Evolutionary conservation across 768 basidiomycete genomes (phyloP).

Genomic region (Amyloporia xantha): DNA sequence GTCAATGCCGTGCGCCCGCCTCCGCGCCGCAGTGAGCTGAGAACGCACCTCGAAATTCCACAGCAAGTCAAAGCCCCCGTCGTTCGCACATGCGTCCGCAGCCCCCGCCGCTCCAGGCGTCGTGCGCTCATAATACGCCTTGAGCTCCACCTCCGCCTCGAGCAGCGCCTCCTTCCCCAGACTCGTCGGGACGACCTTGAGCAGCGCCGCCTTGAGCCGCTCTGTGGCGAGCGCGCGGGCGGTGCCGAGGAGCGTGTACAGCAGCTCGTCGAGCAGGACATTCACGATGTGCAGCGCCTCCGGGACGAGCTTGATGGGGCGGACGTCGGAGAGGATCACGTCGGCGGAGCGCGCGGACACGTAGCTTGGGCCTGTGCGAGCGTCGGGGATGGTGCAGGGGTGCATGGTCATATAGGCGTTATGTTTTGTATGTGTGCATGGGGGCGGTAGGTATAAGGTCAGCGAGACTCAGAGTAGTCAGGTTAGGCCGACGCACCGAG

Average conservation of each 20-base stretch:
- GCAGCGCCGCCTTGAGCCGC: constrained; percentile 62
- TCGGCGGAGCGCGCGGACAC: constrained; percentile 82
- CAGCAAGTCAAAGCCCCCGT: constrained; percentile 55
- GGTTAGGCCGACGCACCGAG: too few species aligned
- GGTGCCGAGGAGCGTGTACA: constrained; percentile 61
- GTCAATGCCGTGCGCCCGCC: constrained; percentile 7
- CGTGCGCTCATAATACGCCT: constrained; percentile 77
- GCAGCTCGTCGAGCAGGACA: constrained; percentile 76
- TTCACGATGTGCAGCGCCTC: constrained; percentile 79
- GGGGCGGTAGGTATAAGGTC: too few species aligned
- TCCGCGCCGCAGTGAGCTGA: neutral
- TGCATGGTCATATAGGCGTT: neutral
- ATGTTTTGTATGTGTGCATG: too few species aligned
- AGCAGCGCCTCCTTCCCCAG: constrained; percentile 88
- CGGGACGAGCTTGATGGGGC: constrained; percentile 78
- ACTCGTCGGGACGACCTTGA: constrained; percentile 67
- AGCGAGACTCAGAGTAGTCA: too few species aligned
- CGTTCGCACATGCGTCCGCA: constrained; percentile 44
- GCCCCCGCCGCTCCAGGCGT: constrained; percentile 21
- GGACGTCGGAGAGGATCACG: constrained; percentile 86
- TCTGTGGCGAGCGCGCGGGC: constrained; percentile 69
- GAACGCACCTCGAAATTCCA: constrained; percentile 70
- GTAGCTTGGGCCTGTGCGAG: constrained; percentile 66
- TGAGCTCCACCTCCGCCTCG: constrained; percentile 88
- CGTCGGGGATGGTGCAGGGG: constrained; percentile 7